phyloP scores from a whole-genome alignment of 2,329 filamentous ascomycete genomes.

The Didymosphaeria variabile region DNA sequence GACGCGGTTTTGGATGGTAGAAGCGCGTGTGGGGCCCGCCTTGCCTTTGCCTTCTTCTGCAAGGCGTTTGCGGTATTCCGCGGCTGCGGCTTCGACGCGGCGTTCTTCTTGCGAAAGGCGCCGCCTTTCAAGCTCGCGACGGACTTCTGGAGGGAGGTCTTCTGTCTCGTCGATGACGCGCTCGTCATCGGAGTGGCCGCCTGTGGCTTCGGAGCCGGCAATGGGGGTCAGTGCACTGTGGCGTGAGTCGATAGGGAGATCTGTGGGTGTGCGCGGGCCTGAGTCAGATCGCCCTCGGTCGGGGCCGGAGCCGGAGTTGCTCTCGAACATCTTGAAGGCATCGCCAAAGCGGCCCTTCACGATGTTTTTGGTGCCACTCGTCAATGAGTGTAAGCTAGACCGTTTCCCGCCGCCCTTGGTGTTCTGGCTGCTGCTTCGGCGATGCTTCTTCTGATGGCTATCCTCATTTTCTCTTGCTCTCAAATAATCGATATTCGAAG shows the following conservation, averaged over 20 bases:
- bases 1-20: slow-evolving; percentile 91
- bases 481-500: slow-evolving; percentile 84
- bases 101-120: slow-evolving; percentile 87
- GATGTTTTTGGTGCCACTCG: slow-evolving; percentile 79
- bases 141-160: slow-evolving; percentile 84
- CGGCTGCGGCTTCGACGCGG: slow-evolving; percentile 86
- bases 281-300: slow-evolving; percentile 38
- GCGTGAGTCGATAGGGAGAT: slow-evolving; percentile 32
- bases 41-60: slow-evolving; percentile 66
- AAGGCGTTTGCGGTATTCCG: slow-evolving; percentile 82
- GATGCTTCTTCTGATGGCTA: slow-evolving; percentile 64
- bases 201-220: slow-evolving; percentile 77
- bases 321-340: slow-evolving; percentile 91
- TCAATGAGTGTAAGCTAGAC: slow-evolving; percentile 73
- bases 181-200: slow-evolving; percentile 73
- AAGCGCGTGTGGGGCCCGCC: slow-evolving; percentile 66
- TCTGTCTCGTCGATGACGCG: slow-evolving; percentile 71
- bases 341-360: slow-evolving; percentile 91
- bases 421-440: slow-evolving; percentile 62
- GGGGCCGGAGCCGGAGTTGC: slow-evolving; percentile 47
- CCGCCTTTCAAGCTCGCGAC: slow-evolving; percentile 85
- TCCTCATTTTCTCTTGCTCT: slow-evolving; percentile 73
- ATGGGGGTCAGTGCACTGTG: slow-evolving; percentile 67
- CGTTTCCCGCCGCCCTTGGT: slow-evolving; percentile 74
- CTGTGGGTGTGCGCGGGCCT: slow-evolving; percentile 37